phyloP scores from a whole-genome alignment of 23 red algal species.

The Gracilaria caudata region DNA sequence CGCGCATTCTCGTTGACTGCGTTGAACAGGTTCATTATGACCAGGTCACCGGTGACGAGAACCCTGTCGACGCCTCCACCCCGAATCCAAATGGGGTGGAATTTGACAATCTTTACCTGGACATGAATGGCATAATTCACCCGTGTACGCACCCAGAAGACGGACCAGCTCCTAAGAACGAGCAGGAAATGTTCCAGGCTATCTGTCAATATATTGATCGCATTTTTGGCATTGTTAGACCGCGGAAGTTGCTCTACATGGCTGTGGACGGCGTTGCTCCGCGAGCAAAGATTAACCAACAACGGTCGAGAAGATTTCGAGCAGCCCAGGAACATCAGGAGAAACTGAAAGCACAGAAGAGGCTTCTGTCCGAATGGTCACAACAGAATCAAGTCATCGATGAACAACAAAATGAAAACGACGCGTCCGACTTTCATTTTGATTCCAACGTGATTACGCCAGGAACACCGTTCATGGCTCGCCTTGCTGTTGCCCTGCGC shows the following conservation, averaged over 20 bases:
- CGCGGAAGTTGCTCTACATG: conserved; percentile 90
- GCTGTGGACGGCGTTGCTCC: conserved; percentile 98
- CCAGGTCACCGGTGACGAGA: conserved; percentile 8
- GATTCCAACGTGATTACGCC: conserved; percentile 99
- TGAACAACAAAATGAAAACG: not conserved
- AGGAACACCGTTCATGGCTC: conserved; percentile 95
- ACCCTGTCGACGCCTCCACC: conserved; percentile 66
- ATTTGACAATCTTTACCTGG: conserved; percentile 95
- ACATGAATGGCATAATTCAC: conserved; percentile 99
- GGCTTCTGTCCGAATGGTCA: conserved; percentile 74
- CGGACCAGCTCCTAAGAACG: conserved; percentile 61
- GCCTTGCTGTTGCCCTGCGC: conserved; percentile 74
- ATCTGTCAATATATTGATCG: conserved; percentile 94
- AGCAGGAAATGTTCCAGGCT: conserved; percentile 86
- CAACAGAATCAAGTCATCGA: conserved; percentile 29
- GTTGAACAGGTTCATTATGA: conserved; percentile 66
- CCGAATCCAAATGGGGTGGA: conserved; percentile 95
- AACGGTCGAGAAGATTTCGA: conserved; percentile 92
- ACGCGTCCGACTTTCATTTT: conserved; percentile 46
- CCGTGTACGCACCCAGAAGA: conserved; percentile 93
- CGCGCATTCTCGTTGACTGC: conserved; percentile 71
- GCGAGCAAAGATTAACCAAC: conserved; percentile 99
- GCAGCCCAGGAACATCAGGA: conserved; percentile 82
- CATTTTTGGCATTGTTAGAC: conserved; percentile 87
- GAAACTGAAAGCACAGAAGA: conserved; percentile 48